Evolutionary conservation across 228 moss, liverwort and hornwort genomes (phyloP), one percentile per base, ranked within the genome.

Genomic region (Sphagnum fallax): DNA sequence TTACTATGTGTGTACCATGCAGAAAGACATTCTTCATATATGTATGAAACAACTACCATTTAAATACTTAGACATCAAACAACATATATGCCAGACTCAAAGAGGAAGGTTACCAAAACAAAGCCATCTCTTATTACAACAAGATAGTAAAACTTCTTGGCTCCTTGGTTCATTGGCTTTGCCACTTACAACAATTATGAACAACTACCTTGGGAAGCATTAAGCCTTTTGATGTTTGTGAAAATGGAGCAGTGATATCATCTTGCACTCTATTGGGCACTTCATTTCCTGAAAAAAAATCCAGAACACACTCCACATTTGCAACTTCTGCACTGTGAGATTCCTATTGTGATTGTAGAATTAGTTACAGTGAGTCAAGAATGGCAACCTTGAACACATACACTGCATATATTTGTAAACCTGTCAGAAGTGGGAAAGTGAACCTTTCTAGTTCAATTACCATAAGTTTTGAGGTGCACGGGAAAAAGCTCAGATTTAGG

Each of bases 151-250:
- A 32, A 32, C 32, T 32, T 32, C 32, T 32, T 32, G 32, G 32
- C 32, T 32, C 32, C 32, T 32, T 32, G 32, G 2, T 32, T 32
- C 32, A 32, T 32, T 32, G 32, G 32, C 1, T 32, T 32, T 32
- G 32, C 32, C 32, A 32, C 32, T 32, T 32, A 32, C 32, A 32
- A 32, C 32, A 32, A 32, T 32, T 32, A 32, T 55, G 55, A 55
- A 55, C 55, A 55, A 55, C 16, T 62, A 86, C 86, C 86, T 82
- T 70, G 4, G 81, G 79, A 71, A 85, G 80, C 63, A 59, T 53
- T 48, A 8, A 55, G 12, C 55, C 55, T 12, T 55, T 55, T 55
- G 70, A 76, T 64, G 53, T n/a, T 50, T 61, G 18, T 68, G 66
- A 68, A 71, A 77, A 57, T 47, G 53, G 65, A 79, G 75, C 71